A percentile compares a stretch with the other conserved stretches of the same genome.
Evolutionary conservation across 2,329 filamentous ascomycete genomes (phyloP).

Genomic region (Colletotrichum noveboracense): DNA sequence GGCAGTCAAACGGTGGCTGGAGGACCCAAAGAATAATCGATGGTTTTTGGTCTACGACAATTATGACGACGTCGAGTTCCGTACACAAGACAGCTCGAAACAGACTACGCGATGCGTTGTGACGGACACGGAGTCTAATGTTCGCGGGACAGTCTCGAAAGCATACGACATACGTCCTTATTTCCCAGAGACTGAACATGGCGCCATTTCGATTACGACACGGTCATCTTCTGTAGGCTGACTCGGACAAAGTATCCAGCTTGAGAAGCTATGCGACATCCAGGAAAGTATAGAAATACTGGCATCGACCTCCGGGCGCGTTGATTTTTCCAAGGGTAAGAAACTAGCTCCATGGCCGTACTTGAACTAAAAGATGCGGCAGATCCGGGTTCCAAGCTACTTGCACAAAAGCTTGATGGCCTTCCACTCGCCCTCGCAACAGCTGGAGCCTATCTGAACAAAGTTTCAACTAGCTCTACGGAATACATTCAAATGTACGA

Average conservation of each 20-base stretch:
- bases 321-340: constrained; percentile 29
- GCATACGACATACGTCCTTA: constrained; percentile 36
- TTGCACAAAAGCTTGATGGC: constrained; percentile 43
- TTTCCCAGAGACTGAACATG: constrained; percentile 38
- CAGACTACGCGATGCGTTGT: background rate
- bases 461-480: constrained; percentile 37
- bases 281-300: constrained; percentile 36
- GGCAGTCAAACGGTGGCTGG: constrained; percentile 43
- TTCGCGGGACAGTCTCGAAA: background rate
- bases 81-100: background rate
- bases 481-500: constrained; percentile 46
- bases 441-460: constrained; percentile 47
- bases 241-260: constrained; percentile 33
- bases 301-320: constrained; percentile 28
- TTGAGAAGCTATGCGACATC: constrained; percentile 36
- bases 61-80: constrained; percentile 41
- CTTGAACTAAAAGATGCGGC: background rate
- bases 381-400: constrained; percentile 33
- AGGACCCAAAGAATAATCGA: constrained; percentile 32
- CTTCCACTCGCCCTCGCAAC: constrained; percentile 51
- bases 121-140: background rate
- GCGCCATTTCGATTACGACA: constrained; percentile 43
- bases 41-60: constrained; percentile 49
- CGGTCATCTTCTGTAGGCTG: constrained; percentile 34
- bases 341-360: background rate